Conservation (phyloP, 148 eudicot species). For the Rhododendron williamsianum region DNA sequence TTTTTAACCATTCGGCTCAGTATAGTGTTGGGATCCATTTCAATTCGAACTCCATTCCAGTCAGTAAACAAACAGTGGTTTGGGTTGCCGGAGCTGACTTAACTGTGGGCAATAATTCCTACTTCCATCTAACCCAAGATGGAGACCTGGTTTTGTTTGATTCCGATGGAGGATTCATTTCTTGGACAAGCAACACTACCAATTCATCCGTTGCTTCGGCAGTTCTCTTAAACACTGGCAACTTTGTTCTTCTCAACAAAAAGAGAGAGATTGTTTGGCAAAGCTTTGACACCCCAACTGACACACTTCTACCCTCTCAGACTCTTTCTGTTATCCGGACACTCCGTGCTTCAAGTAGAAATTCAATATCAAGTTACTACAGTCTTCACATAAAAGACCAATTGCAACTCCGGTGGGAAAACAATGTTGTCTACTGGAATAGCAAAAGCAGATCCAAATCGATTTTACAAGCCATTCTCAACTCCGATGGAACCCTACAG, state of each 20-base stretch:
- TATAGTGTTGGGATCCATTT: slow-evolving; percentile 48
- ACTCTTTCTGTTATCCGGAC: slow-evolving; percentile 24
- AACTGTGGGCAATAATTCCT: slow-evolving; percentile 38
- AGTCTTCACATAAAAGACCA: slow-evolving; percentile 35
- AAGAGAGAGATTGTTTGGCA: slow-evolving; percentile 49
- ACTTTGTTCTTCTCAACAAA: slow-evolving; percentile 39
- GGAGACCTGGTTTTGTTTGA: slow-evolving; percentile 50
- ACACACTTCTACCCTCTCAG: slow-evolving; percentile 58
- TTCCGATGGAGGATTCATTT: slow-evolving; percentile 25
- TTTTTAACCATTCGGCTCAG: slow-evolving; percentile 32
- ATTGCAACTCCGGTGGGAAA: slow-evolving; percentile 49
- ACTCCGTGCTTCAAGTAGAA: slow-evolving; percentile 49
- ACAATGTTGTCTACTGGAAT: slow-evolving; percentile 36
- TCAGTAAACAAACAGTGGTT: slow-evolving; percentile 31
- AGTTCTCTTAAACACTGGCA: slow-evolving; percentile 45
- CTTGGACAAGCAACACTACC: slow-evolving; percentile 46
- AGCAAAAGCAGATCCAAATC: slow-evolving; percentile 26
- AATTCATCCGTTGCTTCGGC: slow-evolving; percentile 44
- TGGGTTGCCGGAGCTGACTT: slow-evolving; percentile 59
- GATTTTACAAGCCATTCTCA: slow-evolving; percentile 30
- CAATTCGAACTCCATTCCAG: slow-evolving; percentile 39
- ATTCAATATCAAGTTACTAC: slow-evolving; percentile 51
- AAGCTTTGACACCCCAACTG: slow-evolving; percentile 58
- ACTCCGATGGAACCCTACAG: slow-evolving; percentile 39
- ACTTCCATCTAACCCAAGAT: slow-evolving; percentile 34